These are phyloP conservation scores for Suillus tomentosus DNA, from an alignment of 768 basidiomycete genomes.

Conservation along the genomic window DNA sequence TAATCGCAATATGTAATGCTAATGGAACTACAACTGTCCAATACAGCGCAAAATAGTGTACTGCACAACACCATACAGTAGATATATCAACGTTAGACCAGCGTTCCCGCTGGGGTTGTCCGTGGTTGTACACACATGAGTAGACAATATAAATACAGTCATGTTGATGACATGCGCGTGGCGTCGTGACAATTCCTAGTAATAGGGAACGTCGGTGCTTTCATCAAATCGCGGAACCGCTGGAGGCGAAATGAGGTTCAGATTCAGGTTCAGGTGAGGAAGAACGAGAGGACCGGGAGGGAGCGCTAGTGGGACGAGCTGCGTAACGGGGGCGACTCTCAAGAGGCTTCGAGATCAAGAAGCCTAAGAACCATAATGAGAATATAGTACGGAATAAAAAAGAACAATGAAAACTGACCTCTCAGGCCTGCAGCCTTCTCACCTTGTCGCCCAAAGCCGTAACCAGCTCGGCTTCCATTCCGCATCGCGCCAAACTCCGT, in stretches of 20 bases:
- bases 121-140: conserved; percentile 17
- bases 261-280: conserved; percentile 12
- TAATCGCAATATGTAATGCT: conserved; percentile 9
- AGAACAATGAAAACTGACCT: conserved; percentile 37
- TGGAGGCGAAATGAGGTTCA: conserved; percentile 30
- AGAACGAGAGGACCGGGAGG: conserved; percentile 23
- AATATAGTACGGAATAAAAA: neutral
- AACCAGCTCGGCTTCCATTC: conserved; percentile 46
- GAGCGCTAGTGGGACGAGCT: conserved; percentile 35
- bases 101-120: conserved; percentile 11
- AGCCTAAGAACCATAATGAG: conserved; percentile 37
- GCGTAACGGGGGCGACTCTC: conserved; percentile 65
- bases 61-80: conserved; percentile 14
- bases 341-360: conserved; percentile 60
- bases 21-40: conserved; percentile 32
- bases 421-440: conserved; percentile 70
- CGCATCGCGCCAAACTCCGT: conserved; percentile 25
- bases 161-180: neutral
- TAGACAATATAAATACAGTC: conserved; percentile 16
- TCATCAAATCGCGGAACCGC: conserved; percentile 30
- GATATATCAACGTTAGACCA: conserved; percentile 15
- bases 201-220: conserved; percentile 21
- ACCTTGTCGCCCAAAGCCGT: conserved; percentile 80
- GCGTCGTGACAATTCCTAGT: conserved; percentile 21
- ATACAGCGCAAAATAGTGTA: conserved; percentile 22